phyloP scores from a whole-genome alignment of 2,329 filamentous ascomycete species.

The Paraphaeosphaeria minitans region DNA sequence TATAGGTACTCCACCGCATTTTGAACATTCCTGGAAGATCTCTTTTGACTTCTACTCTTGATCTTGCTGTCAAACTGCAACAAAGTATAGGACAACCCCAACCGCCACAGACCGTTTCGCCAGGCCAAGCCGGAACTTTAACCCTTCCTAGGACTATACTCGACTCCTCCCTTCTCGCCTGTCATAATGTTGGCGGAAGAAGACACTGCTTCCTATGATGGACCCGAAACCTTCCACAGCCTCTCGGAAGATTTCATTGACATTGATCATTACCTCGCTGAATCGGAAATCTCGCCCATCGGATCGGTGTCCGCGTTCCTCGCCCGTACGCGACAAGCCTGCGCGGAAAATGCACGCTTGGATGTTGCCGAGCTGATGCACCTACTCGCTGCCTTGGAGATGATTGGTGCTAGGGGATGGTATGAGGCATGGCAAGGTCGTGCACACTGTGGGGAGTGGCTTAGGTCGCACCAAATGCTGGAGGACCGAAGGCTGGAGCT shows the following conservation, averaged over 20 bases:
- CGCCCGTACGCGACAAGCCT: constrained; percentile 1
- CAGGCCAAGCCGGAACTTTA: no score
- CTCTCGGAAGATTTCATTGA: background rate
- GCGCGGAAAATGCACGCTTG: background rate
- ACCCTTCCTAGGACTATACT: no score
- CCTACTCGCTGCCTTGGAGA: constrained; percentile 1
- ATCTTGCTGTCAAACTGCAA: background rate
- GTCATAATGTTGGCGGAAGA: no score
- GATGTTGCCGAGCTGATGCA: background rate
- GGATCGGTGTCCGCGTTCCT: background rate
- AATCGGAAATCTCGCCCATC: background rate
- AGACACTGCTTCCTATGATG: background rate
- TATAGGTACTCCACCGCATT: background rate
- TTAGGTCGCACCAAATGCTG: background rate
- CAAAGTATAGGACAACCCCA: background rate
- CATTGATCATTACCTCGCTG: background rate
- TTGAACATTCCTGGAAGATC: background rate
- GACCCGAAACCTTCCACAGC: background rate
- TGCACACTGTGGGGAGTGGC: background rate
- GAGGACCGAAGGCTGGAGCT: background rate
- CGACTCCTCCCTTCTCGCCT: no score
- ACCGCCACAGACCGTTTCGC: no score
- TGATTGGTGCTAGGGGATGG: constrained; percentile 11
- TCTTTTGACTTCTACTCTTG: background rate
- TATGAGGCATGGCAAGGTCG: background rate